phyloP scores from a whole-genome alignment of 2,329 filamentous ascomycete species.

The Huntiella bhutanensis region DNA sequence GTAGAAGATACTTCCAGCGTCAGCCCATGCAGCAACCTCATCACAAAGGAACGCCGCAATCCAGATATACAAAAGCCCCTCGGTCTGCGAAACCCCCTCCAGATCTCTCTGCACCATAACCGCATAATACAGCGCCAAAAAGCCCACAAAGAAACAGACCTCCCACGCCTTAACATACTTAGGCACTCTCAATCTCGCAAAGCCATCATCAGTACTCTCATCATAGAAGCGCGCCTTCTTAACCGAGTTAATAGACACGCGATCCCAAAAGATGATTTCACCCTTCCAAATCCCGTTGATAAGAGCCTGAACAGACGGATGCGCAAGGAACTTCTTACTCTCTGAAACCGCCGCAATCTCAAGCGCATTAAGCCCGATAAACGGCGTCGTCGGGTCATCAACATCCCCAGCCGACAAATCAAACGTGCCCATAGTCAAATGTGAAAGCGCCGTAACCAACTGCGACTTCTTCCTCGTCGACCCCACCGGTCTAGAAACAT shows the following conservation, averaged over 20 bases:
- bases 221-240: conserved; percentile 68
- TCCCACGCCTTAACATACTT: conserved; percentile 74
- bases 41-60: conserved; percentile 77
- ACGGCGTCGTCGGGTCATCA: conserved; percentile 48
- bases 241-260: conserved; percentile 48
- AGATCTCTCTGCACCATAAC: conserved; percentile 60
- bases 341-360: conserved; percentile 69
- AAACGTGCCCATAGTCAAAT: conserved; percentile 31
- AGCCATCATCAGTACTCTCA: conserved; percentile 45
- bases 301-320: conserved; percentile 63
- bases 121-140: conserved; percentile 68
- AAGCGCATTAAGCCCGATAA: conserved; percentile 65
- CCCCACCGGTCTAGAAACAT: conserved; percentile 15
- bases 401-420: conserved; percentile 23
- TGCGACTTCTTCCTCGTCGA: conserved; percentile 27
- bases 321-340: conserved; percentile 69
- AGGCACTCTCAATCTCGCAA: conserved; percentile 58
- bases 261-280: conserved; percentile 74
- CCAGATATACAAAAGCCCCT: conserved; percentile 66
- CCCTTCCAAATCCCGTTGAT: conserved; percentile 74
- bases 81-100: conserved; percentile 43
- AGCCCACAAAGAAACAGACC: conserved; percentile 58
- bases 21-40: conserved; percentile 64
- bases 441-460: conserved; percentile 34
- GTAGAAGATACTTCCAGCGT: conserved; percentile 76